Base-by-base conservation (phyloP, 371 early-diverging fungal genomes). In the Actinomucor elegans region DNA sequence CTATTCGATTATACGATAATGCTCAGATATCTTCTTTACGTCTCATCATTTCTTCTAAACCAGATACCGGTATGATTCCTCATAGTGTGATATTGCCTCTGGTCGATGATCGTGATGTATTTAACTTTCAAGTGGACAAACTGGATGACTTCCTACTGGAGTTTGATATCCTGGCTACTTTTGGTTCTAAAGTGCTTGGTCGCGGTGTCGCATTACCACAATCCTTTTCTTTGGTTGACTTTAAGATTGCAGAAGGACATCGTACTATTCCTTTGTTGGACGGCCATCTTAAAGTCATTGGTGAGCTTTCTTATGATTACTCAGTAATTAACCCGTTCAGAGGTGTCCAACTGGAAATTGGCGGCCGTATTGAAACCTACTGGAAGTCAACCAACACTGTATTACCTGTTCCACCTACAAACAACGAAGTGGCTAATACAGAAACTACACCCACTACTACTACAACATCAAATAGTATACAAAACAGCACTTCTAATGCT, bases 291-390 rank as follows among this genome's bases (percentile, higher is more conserved):
- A 83, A 88, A 48, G 87, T 94, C 0, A 89, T 98, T 24, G 98
- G 96, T 0, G 94, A 97, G 59, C 62, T 97, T 4, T 69, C 84
- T 11, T 92, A 94, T 54, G 89, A 84, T 50, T 91, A 87, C 52
- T 76, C 88, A 8, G 81, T 94, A 1, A 85, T 98, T 26, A 81
- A 83, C 44, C 95, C 98, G 1, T 95, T 97, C 67, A 75, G 77
- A 28, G 95, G 93, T 31, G 89, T 92, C 0, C 80, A 85, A 15
- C 69, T 97, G 45, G 86, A 88, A 62, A 93, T 97, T 54, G 97
- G 96, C 9, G 98, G 98, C 18, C 83, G 88, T 20, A 86, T 96
- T 28, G 94, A 94, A 60, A 97, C 98, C 0, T 97, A 97, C 52
- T 97, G 98, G 98, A 96, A 96, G 71, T 89, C 95, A 3, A 92